Base-by-base conservation (phyloP, 139 green algal genomes). In the Marvania coccoides region DNA sequence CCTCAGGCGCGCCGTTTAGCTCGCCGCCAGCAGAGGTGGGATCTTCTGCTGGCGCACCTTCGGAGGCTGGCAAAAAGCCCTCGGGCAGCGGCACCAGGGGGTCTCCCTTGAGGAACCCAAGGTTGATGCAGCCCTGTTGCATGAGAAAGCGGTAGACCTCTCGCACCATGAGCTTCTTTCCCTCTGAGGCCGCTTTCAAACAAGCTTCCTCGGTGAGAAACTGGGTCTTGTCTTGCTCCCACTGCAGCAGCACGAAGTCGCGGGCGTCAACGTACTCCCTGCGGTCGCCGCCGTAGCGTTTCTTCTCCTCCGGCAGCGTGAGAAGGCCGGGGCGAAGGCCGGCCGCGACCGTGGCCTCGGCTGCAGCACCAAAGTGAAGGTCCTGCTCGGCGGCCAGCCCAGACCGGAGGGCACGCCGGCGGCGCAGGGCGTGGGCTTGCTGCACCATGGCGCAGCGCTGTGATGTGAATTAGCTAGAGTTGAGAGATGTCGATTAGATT, bases 51-150 rank as follows among this genome's bases (percentile, higher is more conserved):
- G 34, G 45, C 56, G 26, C 54, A 33, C 29, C 34, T 40, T 8
- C 29, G 28, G 1, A 35, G 19, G 30, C 67, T 48, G n/a, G 28
- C 47, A 19, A 31, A 28, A 14, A 23, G 36, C 30, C 34, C 46
- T 14, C 40, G 36, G 45, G 48, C 37, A 70, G 59, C 45, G 55
- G 58, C 6, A 69, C 29, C 2, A 31, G 34, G 10, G 77, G 71
- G 47, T 79, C 79, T 1, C 47, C 59, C 19, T 57, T 10, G 30
- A 87, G 56, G 36, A 83, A 30, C 8, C 86, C 86, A 51, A 85
- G 75, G 63, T 93, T 93, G 72, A 93, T 88, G 67, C 66, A 68
- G 1, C 85, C 86, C 57, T 89, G 74, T 30, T 80, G 63, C 6
- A 76, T 48, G 35, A 93, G 58, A 65, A 90, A 93, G 24, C 58